Base-by-base conservation (phyloP, 2,329 filamentous ascomycete genomes). In the Ramularia endophylla region DNA sequence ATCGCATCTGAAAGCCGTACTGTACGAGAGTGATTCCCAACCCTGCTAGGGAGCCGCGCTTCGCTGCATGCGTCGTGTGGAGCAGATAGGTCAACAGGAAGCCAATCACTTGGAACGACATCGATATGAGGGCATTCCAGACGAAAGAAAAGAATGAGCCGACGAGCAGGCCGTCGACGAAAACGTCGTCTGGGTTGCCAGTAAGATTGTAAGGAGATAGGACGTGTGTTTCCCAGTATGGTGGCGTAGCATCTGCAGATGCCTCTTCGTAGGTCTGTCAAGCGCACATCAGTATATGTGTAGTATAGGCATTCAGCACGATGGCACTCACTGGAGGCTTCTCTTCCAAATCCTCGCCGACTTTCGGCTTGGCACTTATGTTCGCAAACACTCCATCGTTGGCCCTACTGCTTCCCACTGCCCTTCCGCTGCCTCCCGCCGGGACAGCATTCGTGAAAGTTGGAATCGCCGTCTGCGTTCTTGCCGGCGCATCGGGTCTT, bases 161-260 rank as follows among this genome's bases (percentile, higher is more conserved):
- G 39, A 94, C 92, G 3, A 94, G 88, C 60, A 98, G 83, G 56
- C 92, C 92, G 62, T 98, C 92, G 43, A 98, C 85, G 59, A 92
- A 98, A 35, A 98, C 90, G 64, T 98, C 92, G 60, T 97, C 89
- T 27, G 83, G 80, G 17, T 87, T 87, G 51, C 94, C 81, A 28
- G 82, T 80, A n/a, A 85, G 85, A 51, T 92, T 80, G 41, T 90
- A 92, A 1, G 92, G 92, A 0, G 89, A 90, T 38, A 98, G 77
- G 51, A 98, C 95, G 0, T 92, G 97, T 5, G 92, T 98, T 71
- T 98, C 92, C 92, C 92, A 98, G 67, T 98, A 98, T 0, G 92
- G 92, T 1, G 92, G 92, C 35, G 92, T 92, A 17, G 88, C 85
- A 65, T 98, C 92, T 30, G 90, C 90, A 3, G 92, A 92, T 12